Evolutionary conservation across 2,329 filamentous ascomycete genomes (phyloP).

Genomic region (Corinectria fuckeliana): DNA sequence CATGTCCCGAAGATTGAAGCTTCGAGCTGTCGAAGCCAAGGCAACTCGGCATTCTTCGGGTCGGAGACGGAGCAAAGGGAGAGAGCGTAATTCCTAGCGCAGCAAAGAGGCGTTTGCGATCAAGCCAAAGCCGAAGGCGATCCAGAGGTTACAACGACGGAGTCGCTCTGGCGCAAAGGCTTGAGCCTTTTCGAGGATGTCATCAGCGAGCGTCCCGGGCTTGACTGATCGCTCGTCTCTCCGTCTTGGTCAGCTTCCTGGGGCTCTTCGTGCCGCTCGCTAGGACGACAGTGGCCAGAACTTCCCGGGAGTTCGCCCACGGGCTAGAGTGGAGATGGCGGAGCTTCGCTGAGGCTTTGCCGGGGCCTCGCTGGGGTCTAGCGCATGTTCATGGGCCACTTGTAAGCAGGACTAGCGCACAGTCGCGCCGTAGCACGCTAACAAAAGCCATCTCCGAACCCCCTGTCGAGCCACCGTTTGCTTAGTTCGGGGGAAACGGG

Average conservation of each 20-base stretch:
- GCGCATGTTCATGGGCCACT: constrained; percentile 6
- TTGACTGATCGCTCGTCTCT: neutral
- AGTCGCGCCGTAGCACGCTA: constrained; percentile 7
- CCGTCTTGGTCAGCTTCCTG: neutral
- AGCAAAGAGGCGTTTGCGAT: neutral
- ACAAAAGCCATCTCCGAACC: constrained; percentile 25
- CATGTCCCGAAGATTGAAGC: neutral
- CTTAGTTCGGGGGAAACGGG: neutral
- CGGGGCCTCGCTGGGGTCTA: constrained; percentile 12
- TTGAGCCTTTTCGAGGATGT: neutral
- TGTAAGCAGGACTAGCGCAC: constrained; percentile 15
- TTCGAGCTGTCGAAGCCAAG: neutral
- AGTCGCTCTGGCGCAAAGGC: neutral
- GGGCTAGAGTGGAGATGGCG: constrained; percentile 14
- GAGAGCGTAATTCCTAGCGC: neutral
- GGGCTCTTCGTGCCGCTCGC: neutral
- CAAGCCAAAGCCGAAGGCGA: neutral
- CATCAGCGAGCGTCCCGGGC: neutral
- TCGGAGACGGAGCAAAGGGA: neutral
- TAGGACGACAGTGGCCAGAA: constrained; percentile 20
- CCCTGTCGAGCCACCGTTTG: constrained; percentile 17
- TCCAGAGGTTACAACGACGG: neutral
- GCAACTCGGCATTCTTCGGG: neutral
- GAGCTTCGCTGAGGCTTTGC: neutral
- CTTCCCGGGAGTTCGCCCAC: constrained; percentile 22